Base-by-base conservation (phyloP, 345 rosid genomes). In the Rhodamnia argentea region DNA sequence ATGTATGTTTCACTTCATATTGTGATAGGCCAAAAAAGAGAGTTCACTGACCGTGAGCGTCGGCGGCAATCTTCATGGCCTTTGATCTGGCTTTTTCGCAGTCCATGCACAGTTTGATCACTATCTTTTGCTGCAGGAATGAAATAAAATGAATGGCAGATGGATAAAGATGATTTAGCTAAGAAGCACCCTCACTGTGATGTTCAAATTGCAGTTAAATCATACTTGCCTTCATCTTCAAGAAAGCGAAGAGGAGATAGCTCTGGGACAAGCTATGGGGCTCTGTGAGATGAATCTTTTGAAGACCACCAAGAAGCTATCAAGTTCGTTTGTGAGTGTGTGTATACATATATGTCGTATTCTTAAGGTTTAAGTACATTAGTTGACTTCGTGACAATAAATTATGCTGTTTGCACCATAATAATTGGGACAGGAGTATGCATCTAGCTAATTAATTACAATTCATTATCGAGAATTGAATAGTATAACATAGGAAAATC, bases 1-100 rank as follows among this genome's bases (percentile, higher is more conserved):
- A 70, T 56, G 26, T 15, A 24, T 5, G 44, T 84, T 24, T 29
- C 74, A 58, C 57, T 4, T 22, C 22, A 23, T 20, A 4, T 22
- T 12, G 10, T 24, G 52, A 12, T 16, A 23, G 1, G 84, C 59
- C 11, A 29, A 54, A 29, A 84, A 59, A 44, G 37, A 11, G 57
- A 13, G 84, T 26, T 18, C n/a, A 29, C 87, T 82, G 11, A 87
- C 88, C 88, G 26, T 76, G 15, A 26, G 83, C 83, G 2, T 24
- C 54, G 23, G 44, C 83, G 6, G 88, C 88, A 47, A 84, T 76
- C 86, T 87, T 84, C 88, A 87, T 87, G 58, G 88, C 88, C 82
- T 84, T 87, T 0, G 88, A 83, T 84, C 86, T 84, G 86, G 86
- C 29, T 56, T 76, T 75, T 8, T 56, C 81, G 20, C 75, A 18